A percentile compares a stretch with the other conserved stretches of the same genome.
phyloP scores from a whole-genome alignment of 352 stramenopile species.

The Globisporangium recalcitrans region DNA sequence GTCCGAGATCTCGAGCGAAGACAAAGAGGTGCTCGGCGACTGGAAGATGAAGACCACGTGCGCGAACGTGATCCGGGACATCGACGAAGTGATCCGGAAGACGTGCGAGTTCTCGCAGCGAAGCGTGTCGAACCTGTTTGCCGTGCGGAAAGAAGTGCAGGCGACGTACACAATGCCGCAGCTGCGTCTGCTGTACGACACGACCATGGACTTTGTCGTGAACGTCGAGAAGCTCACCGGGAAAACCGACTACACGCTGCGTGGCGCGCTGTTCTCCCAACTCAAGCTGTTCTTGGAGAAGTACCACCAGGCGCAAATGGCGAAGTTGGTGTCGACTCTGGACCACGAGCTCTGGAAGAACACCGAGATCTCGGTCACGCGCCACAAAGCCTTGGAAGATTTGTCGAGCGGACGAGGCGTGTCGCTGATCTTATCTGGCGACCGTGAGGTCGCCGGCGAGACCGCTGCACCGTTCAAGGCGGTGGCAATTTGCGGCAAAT shows the following conservation, averaged over 20 bases:
- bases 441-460: conserved; percentile 60
- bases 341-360: conserved; percentile 95
- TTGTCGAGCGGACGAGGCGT: conserved; percentile 90
- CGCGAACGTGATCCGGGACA: conserved; percentile 71
- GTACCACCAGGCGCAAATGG: conserved; percentile 91
- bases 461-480: conserved; percentile 67
- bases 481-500: conserved; percentile 88
- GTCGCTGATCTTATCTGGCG: conserved; percentile 59
- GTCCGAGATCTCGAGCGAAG: conserved; percentile 33
- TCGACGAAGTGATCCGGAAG: conserved; percentile 81
- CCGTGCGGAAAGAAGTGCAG: conserved; percentile 84
- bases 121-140: conserved; percentile 84
- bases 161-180: conserved; percentile 89
- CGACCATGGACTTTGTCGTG: conserved; percentile 90
- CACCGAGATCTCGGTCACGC: conserved; percentile 85
- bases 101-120: conserved; percentile 84
- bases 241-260: conserved; percentile 90
- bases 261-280: conserved; percentile 91
- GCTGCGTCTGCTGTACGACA: conserved; percentile 93
- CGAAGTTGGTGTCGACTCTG: conserved; percentile 90
- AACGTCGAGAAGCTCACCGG: conserved; percentile 88
- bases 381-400: conserved; percentile 88
- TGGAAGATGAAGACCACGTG: conserved; percentile 77
- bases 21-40: conserved; percentile 52
- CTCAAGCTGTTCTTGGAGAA: conserved; percentile 95